Evolutionary conservation across 768 basidiomycete species (phyloP).

Genomic region (Tulasnella sp.): DNA sequence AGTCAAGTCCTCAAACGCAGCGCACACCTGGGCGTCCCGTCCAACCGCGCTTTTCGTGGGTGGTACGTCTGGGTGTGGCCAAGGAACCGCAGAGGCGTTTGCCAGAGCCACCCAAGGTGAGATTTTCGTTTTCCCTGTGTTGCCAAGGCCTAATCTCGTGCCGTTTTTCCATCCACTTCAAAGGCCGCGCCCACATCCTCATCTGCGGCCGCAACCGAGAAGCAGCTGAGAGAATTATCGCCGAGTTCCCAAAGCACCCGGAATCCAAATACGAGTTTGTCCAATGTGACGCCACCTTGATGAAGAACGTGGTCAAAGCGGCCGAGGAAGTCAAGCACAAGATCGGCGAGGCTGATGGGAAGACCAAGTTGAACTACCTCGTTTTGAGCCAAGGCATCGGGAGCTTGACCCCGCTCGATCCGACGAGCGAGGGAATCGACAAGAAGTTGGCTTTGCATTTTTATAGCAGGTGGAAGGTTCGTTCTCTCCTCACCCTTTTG

Average conservation of each 20-base stretch:
- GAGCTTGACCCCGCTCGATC: slow-evolving; percentile 15
- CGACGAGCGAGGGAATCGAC: slow-evolving; percentile 21
- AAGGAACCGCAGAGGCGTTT: slow-evolving; percentile 19
- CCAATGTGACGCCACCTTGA: slow-evolving; percentile 27
- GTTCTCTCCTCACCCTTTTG: not conserved
- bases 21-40: slow-evolving; percentile 1
- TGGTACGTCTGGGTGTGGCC: slow-evolving; percentile 21
- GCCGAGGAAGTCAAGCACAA: slow-evolving; percentile 1
- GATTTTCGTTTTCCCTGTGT: not conserved
- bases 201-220: slow-evolving; percentile 24
- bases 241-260: slow-evolving; percentile 18
- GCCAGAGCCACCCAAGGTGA: slow-evolving; percentile 19
- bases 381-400: slow-evolving; percentile 21
- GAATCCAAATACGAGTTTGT: slow-evolving; percentile 30
- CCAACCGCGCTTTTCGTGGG: slow-evolving; percentile 23
- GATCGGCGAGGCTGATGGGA: not conserved
- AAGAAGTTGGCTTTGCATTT: slow-evolving; percentile 23
- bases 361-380: slow-evolving; percentile 16
- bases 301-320: slow-evolving; percentile 23
- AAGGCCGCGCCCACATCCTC: slow-evolving; percentile 22
- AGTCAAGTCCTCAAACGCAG: slow-evolving; percentile 10
- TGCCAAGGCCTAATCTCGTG: not conserved
- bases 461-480: slow-evolving; percentile 21
- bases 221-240: slow-evolving; percentile 24
- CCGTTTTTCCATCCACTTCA: not conserved